phyloP scores from a whole-genome alignment of 1,284 basidiomycete species.

The Moesziomyces parantarcticus region DNA sequence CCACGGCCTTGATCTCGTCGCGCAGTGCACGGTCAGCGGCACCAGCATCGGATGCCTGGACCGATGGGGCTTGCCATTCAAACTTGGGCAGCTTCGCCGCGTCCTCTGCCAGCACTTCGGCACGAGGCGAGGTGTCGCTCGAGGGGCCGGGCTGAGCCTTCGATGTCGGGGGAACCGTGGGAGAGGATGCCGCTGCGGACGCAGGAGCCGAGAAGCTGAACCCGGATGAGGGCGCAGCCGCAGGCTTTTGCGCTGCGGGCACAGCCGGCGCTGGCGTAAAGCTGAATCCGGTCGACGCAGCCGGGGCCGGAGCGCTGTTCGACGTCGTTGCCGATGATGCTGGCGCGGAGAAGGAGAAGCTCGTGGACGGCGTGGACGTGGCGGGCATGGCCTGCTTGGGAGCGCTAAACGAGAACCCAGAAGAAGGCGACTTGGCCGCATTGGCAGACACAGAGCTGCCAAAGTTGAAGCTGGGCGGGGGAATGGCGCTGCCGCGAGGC shows the following conservation, averaged over 20 bases:
- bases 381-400: slow-evolving; percentile 11
- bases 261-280: slow-evolving; percentile 24
- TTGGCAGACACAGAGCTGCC: slow-evolving; percentile 12
- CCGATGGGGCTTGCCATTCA: slow-evolving; percentile 17
- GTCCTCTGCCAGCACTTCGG: slow-evolving; percentile 25
- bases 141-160: slow-evolving; percentile 1
- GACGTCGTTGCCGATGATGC: slow-evolving; percentile 1
- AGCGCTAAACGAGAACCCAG: slow-evolving; percentile 35
- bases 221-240: slow-evolving; percentile 5
- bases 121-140: slow-evolving; percentile 5
- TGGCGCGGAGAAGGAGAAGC: slow-evolving; percentile 26
- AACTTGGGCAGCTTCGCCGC: slow-evolving; percentile 30
- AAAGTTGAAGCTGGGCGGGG: slow-evolving; percentile 29
- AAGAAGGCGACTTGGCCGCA: slow-evolving; percentile 16
- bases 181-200: not conserved
- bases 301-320: slow-evolving; percentile 4
- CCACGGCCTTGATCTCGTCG: slow-evolving; percentile 39
- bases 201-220: slow-evolving; percentile 32
- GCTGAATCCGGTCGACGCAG: slow-evolving; percentile 16
- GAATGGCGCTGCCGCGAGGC: slow-evolving; percentile 10
- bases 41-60: not conserved
- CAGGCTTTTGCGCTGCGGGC: slow-evolving; percentile 6
- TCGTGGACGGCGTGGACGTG: slow-evolving; percentile 4
- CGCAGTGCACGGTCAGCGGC: slow-evolving; percentile 22
- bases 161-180: not conserved